These are phyloP conservation scores for Paraphysoderma sedebokerense DNA, from an alignment of 371 early-diverging fungal genomes.

Conservation along the genomic window DNA sequence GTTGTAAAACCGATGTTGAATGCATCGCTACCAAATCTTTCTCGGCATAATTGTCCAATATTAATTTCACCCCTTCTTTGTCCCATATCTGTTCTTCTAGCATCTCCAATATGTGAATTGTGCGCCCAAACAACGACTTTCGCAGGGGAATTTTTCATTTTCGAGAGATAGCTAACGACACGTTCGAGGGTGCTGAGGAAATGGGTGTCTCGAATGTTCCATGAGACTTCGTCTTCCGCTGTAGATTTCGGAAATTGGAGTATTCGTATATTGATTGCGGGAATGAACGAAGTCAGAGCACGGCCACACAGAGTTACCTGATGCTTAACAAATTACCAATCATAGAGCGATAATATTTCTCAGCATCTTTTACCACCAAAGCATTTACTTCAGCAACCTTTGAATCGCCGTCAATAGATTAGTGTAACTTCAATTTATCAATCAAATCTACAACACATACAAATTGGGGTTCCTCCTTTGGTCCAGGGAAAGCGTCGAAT, in stretches of 20 bases:
- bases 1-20: constrained; percentile 12
- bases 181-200: constrained; percentile 9
- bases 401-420: constrained; percentile 5
- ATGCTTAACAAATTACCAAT: too few species aligned
- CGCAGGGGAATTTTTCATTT: neutral
- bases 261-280: too few species aligned
- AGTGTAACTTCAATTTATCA: too few species aligned
- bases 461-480: too few species aligned
- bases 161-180: neutral
- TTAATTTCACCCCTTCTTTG: constrained; percentile 7
- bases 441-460: too few species aligned
- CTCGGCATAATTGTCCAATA: constrained; percentile 17
- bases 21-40: constrained; percentile 9
- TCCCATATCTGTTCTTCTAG: constrained; percentile 10
- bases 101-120: constrained; percentile 15
- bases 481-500: neutral
- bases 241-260: too few species aligned
- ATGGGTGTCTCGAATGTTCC: constrained; percentile 15
- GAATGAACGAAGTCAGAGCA: too few species aligned
- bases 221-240: constrained; percentile 4
- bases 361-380: constrained; percentile 12
- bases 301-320: too few species aligned
- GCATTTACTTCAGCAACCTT: constrained; percentile 16
- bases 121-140: constrained; percentile 17
- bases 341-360: constrained; percentile 15